Conservation (phyloP, 106 monocot species). For the Dendrobium huoshanense region DNA sequence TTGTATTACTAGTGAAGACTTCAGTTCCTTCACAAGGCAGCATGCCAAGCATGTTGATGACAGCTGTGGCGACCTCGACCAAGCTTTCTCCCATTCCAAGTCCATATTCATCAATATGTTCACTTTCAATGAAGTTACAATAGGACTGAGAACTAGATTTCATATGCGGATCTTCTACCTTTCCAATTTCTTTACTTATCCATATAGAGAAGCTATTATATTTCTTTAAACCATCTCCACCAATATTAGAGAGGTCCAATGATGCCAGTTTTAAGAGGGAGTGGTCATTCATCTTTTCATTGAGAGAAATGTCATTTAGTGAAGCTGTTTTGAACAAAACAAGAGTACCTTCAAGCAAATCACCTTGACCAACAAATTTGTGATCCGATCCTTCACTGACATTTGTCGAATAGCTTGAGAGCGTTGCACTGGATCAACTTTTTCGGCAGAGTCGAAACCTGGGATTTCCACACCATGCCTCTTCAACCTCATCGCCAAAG, state of each 20-base stretch:
- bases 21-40: constrained; percentile 97
- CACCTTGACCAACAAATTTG: too few relatives aligned
- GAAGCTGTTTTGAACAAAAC: constrained; percentile 12
- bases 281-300: constrained; percentile 21
- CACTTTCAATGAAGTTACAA: constrained; percentile 49
- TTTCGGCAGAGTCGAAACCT: too few relatives aligned
- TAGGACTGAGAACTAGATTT: constrained; percentile 40
- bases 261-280: constrained; percentile 51
- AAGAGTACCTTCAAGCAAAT: background rate
- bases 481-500: too few relatives aligned
- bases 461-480: too few relatives aligned
- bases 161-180: constrained; percentile 45
- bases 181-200: constrained; percentile 84
- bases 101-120: constrained; percentile 57
- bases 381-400: too few relatives aligned
- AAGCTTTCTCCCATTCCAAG: constrained; percentile 82
- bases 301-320: constrained; percentile 17
- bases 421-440: too few relatives aligned
- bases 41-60: constrained; percentile 87
- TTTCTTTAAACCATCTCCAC: constrained; percentile 58
- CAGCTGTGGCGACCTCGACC: constrained; percentile 80
- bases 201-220: constrained; percentile 79
- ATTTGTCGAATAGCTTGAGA: too few relatives aligned
- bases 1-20: constrained; percentile 66
- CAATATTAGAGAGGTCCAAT: constrained; percentile 26